Evolutionary conservation across 495 filamentous ascomycete genomes (phyloP).

Genomic region (Pyronema domesticum): DNA sequence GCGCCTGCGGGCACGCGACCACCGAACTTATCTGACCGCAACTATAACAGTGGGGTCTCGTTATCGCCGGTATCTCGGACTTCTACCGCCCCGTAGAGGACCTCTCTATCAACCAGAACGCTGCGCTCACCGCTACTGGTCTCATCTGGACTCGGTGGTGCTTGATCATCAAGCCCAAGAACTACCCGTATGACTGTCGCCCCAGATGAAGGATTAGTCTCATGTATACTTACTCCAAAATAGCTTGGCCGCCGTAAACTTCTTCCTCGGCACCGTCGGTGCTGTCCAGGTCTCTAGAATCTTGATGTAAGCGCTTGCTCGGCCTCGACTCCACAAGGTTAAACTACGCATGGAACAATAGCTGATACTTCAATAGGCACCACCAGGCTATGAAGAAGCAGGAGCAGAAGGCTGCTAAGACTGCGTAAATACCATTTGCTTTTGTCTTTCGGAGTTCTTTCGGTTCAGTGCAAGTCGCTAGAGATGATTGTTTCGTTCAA

Average conservation of each 20-base stretch:
- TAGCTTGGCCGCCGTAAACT: conserved; percentile 88
- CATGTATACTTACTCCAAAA: background rate
- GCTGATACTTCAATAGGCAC: no score
- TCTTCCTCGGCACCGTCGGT: conserved; percentile 79
- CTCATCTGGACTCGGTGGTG: conserved; percentile 98
- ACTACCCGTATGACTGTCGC: conserved; percentile 49
- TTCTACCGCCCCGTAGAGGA: conserved; percentile 80
- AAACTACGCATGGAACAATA: no score
- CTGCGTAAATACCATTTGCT: no score
- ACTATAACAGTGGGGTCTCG: conserved; percentile 55
- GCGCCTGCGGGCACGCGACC: background rate
- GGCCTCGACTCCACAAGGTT: no score
- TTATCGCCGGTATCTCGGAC: conserved; percentile 81
- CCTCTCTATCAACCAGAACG: conserved; percentile 82
- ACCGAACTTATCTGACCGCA: background rate
- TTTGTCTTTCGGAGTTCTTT: no score
- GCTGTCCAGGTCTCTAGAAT: conserved; percentile 67
- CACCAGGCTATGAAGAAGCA: no score
- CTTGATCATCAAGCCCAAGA: conserved; percentile 84
- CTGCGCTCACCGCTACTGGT: conserved; percentile 72
- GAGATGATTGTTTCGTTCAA: no score
- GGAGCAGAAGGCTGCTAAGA: no score
- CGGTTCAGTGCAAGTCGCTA: no score
- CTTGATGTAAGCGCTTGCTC: conserved; percentile 31
- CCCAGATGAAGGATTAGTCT: background rate